Base-by-base conservation (phyloP, 805 yeast genomes). In the Candida hungchunana region DNA sequence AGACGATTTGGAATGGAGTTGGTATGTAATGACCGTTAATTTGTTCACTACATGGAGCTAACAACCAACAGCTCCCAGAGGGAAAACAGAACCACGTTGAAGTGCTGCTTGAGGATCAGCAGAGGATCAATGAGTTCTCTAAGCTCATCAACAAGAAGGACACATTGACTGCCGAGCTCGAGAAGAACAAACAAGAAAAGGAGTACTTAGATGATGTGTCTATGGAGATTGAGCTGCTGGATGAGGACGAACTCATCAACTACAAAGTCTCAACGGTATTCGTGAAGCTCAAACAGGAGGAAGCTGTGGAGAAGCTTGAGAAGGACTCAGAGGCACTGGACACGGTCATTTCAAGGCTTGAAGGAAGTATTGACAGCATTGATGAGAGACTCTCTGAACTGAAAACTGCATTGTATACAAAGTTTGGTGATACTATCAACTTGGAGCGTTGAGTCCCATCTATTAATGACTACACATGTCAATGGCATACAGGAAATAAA, bases 351-450 rank as follows among this genome's bases (percentile, higher is more conserved):
- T 66, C 59, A 1, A 53, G 52, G 2, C 48, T 74, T 18, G 77
- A 76, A 25, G 50, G 55, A 4, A 56, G 70, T 40, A 65, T 83
- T 22, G 75, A 67, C 2, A 66, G 56, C 1, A 63, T 80, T 23
- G 79, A 79, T 41, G 70, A 67, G 4, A 63, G 73, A 40, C 66
- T 90, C 59, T 58, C 60, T 8, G 71, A 59, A 19, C 70, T 90
- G 51, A 90, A 90, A 63, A 71, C 74, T 22, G 69, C 67, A n/a
- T 66, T 90, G 37, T 93, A 90, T 53, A 86, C 85, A 13, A 87
- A 84, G 58, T 93, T 90, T 55, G 98, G 97, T 18, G 75, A 75
- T 49, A 79, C 86, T 40, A 93, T 90, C 55, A 89, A 89, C 56
- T 64, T 90, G 31, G 98, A 90, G 56, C 68, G 79, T 46, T 71